Base-by-base conservation (phyloP, 495 filamentous ascomycete genomes). In the Geoglossum glabrum region DNA sequence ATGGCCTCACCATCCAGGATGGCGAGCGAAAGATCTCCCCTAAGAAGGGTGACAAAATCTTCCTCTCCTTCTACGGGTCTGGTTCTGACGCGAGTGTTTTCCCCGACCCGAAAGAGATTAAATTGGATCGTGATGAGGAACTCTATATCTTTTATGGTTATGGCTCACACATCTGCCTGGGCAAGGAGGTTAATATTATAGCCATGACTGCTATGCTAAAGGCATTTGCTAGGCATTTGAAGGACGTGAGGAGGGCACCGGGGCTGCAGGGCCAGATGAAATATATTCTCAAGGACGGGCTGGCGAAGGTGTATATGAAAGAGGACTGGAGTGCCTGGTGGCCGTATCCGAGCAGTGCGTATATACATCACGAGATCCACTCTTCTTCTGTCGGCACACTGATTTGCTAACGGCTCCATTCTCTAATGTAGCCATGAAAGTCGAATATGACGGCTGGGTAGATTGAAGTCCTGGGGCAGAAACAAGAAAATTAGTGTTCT, bases 261-360 rank as follows among this genome's bases (percentile, higher is more conserved):
- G 86, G 86, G 0, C 71, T 74, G 1, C 78, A 83, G 69, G 87
- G 87, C 0, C 67, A 81, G 63, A 66, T 93, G 56, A 89, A 90
- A 74, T 83, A 80, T 71, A 72, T 90, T 13, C 68, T 71, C 0
- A 73, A 72, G 45, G 70, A 74, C 3, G 80, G 75, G n/a, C 83
- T 77, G 0, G 79, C 76, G 64, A 78, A 77, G 28, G 66, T 80
- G 25, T 93, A 89, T 61, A 75, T 94, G 71, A 77, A 80, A 55
- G 79, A 85, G 67, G 84, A 93, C 63, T 78, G 80, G 69, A 81
- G 82, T 30, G 74, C 74, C 30, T 80, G 80, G 69, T 85, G 75
- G 65, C 76, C 84, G 8, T 90, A 87, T 72, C 87, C 87, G 0
- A 80, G n/a, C n/a, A n/a, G n/a, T 76, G 28, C 82, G 77, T 69